Evolutionary conservation across 83 land plant genomes (phyloP), one percentile per base, ranked within the genome.

Genomic region (Thuja plicata): DNA sequence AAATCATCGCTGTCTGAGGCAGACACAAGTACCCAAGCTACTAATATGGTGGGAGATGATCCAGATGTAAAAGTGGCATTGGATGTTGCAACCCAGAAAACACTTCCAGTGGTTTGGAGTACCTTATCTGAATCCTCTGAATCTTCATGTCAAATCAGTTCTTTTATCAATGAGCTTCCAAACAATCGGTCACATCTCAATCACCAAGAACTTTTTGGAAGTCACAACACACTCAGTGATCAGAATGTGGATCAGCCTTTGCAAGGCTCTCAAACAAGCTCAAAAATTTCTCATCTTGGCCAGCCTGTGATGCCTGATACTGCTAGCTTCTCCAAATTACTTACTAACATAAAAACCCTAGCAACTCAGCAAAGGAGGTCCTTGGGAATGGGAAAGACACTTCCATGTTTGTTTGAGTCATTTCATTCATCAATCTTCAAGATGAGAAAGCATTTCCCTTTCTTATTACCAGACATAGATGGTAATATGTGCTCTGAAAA

Each of bases 391-490:
- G 55, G 85, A 46, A 83, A 45, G 85, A 48, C 85, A 27, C 13
- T 83, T 83, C 85, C 85, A 45, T 83, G 54, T 46, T 27, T 83
- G 54, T 83, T 83, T 83, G 85, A 46, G 85, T 83, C 85, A 83
- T 83, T 83, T 83, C 34, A n/a, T 43, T 83, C 85, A 83, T 83
- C 85, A 43, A 45, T 27, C 3, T 46, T 27, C 84, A 41, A 45
- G 52, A 81, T 81, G 84, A n/a, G 30, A 83, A 83, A 43, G 85
- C 32, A 43, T 45, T 45, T 46, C 54, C 85, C 48, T 45, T 83
- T 46, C 32, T 83, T 83, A 83, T 55, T 48, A 83, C 52, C 55
- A 12, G 48, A n/a, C 3, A n/a, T 52, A 46, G 55, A 83, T 83
- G 34, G 15, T 83, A 41, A 83, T 46, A 83, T 48, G 13, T 43